Conservation (phyloP, 2,329 filamentous ascomycete species). For the Knufia petricola region DNA sequence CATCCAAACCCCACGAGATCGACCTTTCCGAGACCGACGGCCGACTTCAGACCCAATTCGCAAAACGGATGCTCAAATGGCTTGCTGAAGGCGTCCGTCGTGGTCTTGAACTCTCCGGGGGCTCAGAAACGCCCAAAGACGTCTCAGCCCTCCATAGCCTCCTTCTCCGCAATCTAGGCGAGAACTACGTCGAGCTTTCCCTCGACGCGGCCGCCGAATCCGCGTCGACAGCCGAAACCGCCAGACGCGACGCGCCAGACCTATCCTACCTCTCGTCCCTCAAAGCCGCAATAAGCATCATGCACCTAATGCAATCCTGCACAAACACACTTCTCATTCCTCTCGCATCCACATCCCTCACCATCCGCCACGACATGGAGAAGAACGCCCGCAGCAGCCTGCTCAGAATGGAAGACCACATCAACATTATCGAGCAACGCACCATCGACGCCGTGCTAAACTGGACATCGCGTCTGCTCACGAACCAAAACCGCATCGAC, state of each 20-base stretch:
- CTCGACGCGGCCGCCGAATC: constrained; percentile 63
- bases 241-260: constrained; percentile 71
- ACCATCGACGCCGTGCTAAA: constrained; percentile 64
- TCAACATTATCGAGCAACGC: constrained; percentile 59
- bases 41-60: constrained; percentile 66
- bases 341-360: constrained; percentile 79
- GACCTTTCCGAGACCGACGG: constrained; percentile 89
- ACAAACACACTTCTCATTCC: constrained; percentile 84
- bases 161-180: constrained; percentile 76
- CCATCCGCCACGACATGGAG: constrained; percentile 80
- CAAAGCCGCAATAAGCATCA: constrained; percentile 73
- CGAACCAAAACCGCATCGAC: constrained; percentile 75
- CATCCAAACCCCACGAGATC: constrained; percentile 47
- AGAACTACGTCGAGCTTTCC: constrained; percentile 61
- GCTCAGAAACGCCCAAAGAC: constrained; percentile 85
- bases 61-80: constrained; percentile 98
- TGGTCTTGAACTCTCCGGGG: constrained; percentile 79
- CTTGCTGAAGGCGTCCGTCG: constrained; percentile 87
- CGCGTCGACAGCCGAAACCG: constrained; percentile 64
- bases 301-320: constrained; percentile 87
- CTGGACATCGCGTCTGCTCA: constrained; percentile 64
- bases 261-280: constrained; percentile 71
- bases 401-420: constrained; percentile 73
- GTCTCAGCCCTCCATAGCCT: constrained; percentile 76
- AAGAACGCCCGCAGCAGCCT: constrained; percentile 66